Evolutionary conservation across 2,329 filamentous ascomycete genomes (phyloP).

Genomic region (Anthostomella pinea): DNA sequence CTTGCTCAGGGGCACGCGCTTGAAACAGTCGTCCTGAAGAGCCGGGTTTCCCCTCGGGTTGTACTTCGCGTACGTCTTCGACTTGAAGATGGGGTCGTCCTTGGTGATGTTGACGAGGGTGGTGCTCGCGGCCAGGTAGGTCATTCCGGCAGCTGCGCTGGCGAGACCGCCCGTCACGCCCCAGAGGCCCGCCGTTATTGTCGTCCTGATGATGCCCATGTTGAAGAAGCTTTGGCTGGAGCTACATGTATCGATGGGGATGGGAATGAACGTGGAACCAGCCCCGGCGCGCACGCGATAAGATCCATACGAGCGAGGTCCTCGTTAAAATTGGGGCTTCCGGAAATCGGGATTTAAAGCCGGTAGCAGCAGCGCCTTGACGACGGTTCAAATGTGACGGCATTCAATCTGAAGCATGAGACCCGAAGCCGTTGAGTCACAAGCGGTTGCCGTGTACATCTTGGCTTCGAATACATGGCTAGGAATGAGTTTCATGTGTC

Average conservation of each 20-base stretch:
- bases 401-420: too few species aligned
- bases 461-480: too few species aligned
- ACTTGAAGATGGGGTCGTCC: constrained; percentile 60
- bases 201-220: constrained; percentile 52
- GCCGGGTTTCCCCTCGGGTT: constrained; percentile 63
- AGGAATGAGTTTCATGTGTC: too few species aligned
- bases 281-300: neutral
- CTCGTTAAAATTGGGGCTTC: constrained; percentile 14
- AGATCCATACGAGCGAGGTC: neutral
- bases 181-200: constrained; percentile 41
- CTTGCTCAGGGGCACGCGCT: constrained; percentile 58
- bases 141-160: constrained; percentile 46
- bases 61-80: constrained; percentile 52
- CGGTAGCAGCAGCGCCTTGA: too few species aligned
- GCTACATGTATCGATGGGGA: too few species aligned
- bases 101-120: constrained; percentile 54
- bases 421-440: too few species aligned
- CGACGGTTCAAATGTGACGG: too few species aligned
- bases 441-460: too few species aligned
- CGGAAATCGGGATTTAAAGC: constrained; percentile 15
- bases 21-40: constrained; percentile 63
- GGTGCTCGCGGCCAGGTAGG: constrained; percentile 52
- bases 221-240: too few species aligned
- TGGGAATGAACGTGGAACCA: neutral
- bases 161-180: constrained; percentile 48